Conservation (phyloP, 73 alveolate genomes). For the Paramecium primaurelia region DNA sequence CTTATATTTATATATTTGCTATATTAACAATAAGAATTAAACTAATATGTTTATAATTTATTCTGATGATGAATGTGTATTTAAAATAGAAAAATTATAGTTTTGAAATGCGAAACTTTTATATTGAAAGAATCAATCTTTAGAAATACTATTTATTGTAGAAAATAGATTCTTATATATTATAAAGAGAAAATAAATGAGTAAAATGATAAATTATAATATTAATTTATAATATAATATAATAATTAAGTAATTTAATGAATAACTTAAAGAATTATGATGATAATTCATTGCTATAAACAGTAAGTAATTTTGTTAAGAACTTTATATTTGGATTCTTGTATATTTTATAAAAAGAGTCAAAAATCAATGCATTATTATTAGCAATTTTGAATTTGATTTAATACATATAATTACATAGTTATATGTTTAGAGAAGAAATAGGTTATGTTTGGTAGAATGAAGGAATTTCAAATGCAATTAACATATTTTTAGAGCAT, state of each 20-base stretch:
- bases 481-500: background rate
- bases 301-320: background rate
- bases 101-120: too few species aligned
- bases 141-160: too few species aligned
- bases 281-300: background rate
- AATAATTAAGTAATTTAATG: background rate
- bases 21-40: too few species aligned
- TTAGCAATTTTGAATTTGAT: background rate
- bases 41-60: too few species aligned
- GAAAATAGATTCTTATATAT: too few species aligned
- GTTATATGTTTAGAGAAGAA: conserved; percentile 1
- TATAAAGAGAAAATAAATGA: too few species aligned
- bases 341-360: background rate
- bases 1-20: too few species aligned
- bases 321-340: conserved; percentile 1
- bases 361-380: background rate
- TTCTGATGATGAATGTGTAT: too few species aligned
- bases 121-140: too few species aligned
- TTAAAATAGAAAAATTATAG: too few species aligned
- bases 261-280: background rate
- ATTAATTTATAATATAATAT: background rate
- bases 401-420: background rate
- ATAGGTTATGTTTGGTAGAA: background rate
- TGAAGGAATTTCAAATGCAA: background rate
- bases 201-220: too few species aligned